Conservation (phyloP, 352 stramenopile species). For the Phytophthora pinifolia region DNA sequence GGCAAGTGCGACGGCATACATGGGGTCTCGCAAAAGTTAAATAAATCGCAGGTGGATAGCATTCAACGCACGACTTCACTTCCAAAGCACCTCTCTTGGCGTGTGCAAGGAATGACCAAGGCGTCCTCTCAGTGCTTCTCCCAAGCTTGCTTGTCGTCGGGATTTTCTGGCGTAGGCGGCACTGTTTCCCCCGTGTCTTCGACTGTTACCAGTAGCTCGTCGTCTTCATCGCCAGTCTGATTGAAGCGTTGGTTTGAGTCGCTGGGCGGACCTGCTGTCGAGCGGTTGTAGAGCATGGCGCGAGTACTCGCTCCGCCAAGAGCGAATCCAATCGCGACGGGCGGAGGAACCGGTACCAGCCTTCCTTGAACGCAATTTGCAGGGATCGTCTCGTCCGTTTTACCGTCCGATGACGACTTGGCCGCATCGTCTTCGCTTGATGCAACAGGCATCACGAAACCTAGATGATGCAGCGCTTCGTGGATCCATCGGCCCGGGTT, state of each 20-base stretch:
- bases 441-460: constrained; percentile 33
- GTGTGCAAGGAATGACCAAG: not conserved
- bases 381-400: constrained; percentile 21
- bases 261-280: not conserved
- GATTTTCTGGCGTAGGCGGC: constrained; percentile 12
- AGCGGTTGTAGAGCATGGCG: constrained; percentile 20
- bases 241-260: constrained; percentile 1
- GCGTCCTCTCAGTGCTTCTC: not conserved
- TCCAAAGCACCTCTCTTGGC: not conserved
- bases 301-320: constrained; percentile 14
- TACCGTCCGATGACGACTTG: not conserved
- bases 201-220: constrained; percentile 5
- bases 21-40: no score
- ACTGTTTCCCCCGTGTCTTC: not conserved
- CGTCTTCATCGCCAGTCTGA: constrained; percentile 1
- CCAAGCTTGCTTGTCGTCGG: not conserved
- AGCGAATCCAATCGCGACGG: not conserved
- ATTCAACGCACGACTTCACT: not conserved
- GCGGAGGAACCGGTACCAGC: constrained; percentile 36
- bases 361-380: constrained; percentile 36
- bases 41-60: no score
- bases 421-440: constrained; percentile 1
- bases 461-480: constrained; percentile 41
- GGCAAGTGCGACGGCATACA: no score
- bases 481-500: constrained; percentile 34